Evolutionary conservation across 202 grass and related monocot genomes (phyloP).

Genomic region (Brachypodium distachyon): DNA sequence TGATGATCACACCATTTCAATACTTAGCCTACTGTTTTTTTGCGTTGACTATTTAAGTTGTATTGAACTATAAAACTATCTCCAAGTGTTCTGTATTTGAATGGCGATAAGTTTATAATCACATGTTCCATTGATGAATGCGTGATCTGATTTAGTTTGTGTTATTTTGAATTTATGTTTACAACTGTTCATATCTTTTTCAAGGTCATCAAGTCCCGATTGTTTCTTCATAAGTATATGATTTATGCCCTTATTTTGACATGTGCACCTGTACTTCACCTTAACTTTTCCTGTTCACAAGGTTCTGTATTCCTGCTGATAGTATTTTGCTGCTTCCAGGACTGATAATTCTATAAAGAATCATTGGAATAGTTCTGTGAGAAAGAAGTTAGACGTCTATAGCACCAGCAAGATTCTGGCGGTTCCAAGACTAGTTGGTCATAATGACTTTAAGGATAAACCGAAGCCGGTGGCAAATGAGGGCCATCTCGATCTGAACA

Average conservation of each 20-base stretch:
- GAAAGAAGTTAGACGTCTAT: slow-evolving; percentile 80
- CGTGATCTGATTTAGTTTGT: background rate
- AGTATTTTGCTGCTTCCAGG: slow-evolving; percentile 48
- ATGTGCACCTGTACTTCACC: background rate
- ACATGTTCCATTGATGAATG: background rate
- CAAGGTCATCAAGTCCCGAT: background rate
- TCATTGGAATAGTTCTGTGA: slow-evolving; percentile 98
- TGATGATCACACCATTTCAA: background rate
- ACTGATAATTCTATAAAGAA: slow-evolving; percentile 99
- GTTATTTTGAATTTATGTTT: background rate
- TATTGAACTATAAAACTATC: background rate
- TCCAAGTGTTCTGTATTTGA: background rate
- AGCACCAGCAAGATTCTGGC: slow-evolving; percentile 13
- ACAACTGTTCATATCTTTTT: background rate
- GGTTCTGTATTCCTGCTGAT: background rate
- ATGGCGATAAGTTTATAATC: background rate
- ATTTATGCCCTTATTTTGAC: background rate
- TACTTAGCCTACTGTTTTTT: slow-evolving; percentile 1
- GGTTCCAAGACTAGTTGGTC: slow-evolving; percentile 18
- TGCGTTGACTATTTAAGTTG: background rate
- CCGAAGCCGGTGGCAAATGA: slow-evolving; percentile 4
- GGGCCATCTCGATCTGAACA: slow-evolving; percentile 37
- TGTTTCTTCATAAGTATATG: background rate
- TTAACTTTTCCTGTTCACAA: background rate
- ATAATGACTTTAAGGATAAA: slow-evolving; percentile 46